phyloP scores from a whole-genome alignment of 2,329 filamentous ascomycete species.

The Coniosporium tulheliwenetii region DNA sequence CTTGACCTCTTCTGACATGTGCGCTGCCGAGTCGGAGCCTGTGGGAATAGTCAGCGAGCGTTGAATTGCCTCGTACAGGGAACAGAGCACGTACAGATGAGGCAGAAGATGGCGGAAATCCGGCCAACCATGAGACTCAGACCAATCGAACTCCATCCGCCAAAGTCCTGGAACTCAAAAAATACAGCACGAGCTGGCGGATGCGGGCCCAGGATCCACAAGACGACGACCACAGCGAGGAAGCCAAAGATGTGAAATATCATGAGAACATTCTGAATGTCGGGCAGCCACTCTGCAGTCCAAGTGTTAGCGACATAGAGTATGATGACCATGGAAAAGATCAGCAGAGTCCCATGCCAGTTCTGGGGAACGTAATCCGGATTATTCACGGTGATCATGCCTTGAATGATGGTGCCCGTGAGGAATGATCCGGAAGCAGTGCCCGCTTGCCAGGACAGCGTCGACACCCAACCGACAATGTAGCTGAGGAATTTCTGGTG shows the following conservation, averaged over 20 bases:
- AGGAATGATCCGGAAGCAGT: slow-evolving; percentile 1
- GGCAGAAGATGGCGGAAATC: slow-evolving; percentile 18
- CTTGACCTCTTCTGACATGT: slow-evolving; percentile 28
- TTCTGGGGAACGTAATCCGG: slow-evolving; percentile 5
- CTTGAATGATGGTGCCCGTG: slow-evolving; percentile 13
- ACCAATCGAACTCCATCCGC: slow-evolving; percentile 21
- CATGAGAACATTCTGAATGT: slow-evolving; percentile 17
- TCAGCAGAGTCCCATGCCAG: slow-evolving; percentile 12
- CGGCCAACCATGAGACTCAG: slow-evolving; percentile 24
- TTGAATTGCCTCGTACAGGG: not conserved
- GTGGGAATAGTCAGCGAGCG: not conserved
- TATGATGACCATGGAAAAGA: slow-evolving; percentile 11
- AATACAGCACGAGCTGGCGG: slow-evolving; percentile 15
- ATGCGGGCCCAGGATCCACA: slow-evolving; percentile 18
- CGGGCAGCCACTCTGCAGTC: slow-evolving; percentile 15
- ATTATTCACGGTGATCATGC: slow-evolving; percentile 13
- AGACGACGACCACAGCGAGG: slow-evolving; percentile 24
- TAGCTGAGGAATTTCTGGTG: slow-evolving; percentile 29
- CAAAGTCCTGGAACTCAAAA: slow-evolving; percentile 18
- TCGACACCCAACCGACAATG: slow-evolving; percentile 12
- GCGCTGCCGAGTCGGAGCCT: slow-evolving; percentile 21
- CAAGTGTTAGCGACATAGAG: slow-evolving; percentile 19
- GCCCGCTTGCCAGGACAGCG: slow-evolving; percentile 11
- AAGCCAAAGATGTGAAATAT: slow-evolving; percentile 28
- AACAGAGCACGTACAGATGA: slow-evolving; percentile 6